Percentiles rank a stretch among this genome's conserved stretches.
Conservation (phyloP, 164 flowering plant genomes). For the Platanus orientalis region DNA sequence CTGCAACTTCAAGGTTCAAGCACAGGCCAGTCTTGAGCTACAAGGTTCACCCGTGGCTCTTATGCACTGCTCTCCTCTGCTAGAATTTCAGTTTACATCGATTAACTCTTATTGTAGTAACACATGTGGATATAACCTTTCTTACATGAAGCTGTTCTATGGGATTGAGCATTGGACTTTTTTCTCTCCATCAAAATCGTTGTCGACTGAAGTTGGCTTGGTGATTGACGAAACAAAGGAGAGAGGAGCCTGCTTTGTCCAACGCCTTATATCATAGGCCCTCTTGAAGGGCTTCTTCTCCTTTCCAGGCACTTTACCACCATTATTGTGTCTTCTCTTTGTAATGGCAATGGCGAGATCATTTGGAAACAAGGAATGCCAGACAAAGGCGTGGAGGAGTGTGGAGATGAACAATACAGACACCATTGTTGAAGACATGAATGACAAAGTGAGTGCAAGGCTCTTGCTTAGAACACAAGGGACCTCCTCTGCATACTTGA, state of each 20-base stretch:
- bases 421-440: slow-evolving; percentile 89
- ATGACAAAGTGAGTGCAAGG: slow-evolving; percentile 64
- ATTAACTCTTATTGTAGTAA: too few relatives aligned
- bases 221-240: slow-evolving; percentile 36
- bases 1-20: too few relatives aligned
- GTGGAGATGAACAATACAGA: slow-evolving; percentile 65
- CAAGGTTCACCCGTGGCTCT: too few relatives aligned
- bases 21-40: too few relatives aligned
- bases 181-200: slow-evolving; percentile 26
- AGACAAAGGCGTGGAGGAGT: slow-evolving; percentile 83
- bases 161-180: slow-evolving; percentile 1
- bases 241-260: slow-evolving; percentile 74
- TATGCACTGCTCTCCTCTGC: too few relatives aligned
- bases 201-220: slow-evolving; percentile 29
- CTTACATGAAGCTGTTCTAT: neutral
- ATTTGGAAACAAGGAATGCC: slow-evolving; percentile 83
- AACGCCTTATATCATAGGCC: slow-evolving; percentile 58
- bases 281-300: slow-evolving; percentile 48
- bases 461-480: slow-evolving; percentile 55
- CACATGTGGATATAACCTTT: too few relatives aligned
- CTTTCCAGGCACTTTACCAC: slow-evolving; percentile 17
- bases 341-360: slow-evolving; percentile 94
- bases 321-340: slow-evolving; percentile 34
- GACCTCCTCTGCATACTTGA: slow-evolving; percentile 80
- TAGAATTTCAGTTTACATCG: too few relatives aligned